Evolutionary conservation across 1,139 yeast genomes (phyloP), one percentile per base, ranked within the genome.

Genomic region (Magnusiomyces fungicola): DNA sequence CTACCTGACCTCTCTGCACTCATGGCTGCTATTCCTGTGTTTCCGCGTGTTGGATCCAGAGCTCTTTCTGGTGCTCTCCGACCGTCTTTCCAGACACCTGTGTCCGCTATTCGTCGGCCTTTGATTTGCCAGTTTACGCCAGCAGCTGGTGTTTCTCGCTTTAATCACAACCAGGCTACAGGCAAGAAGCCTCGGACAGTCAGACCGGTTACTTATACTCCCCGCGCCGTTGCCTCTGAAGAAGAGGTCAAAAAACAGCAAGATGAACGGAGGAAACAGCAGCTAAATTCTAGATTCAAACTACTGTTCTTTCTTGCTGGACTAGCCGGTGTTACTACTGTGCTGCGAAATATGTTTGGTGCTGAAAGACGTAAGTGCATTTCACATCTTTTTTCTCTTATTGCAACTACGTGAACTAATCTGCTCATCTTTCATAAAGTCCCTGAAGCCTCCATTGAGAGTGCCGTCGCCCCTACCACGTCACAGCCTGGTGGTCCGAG

Each of bases 361-460:
- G 21, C 40, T 4, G 52, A 46, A 19, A 19, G 39, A 10, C 45
- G 52, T 49, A 46, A 42, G 52, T 49, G 25, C n/a, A 18, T 40
- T 14, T 25, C 16, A 22, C 27, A 2, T 30, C 24, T 10, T 29
- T 4, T 39, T 3, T 22, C 6, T 16, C n/a, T 22, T 16, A 29
- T 37, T 25, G 18, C 18, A 18, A 27, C 34, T 18, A 30, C 29
- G 9, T 25, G 16, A n/a, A n/a, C n/a, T n/a, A n/a, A n/a, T 27
- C 19, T 19, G 32, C 25, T 43, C 14, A 6, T 19, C 19, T 22
- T 23, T 7, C 19, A 16, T 7, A 23, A 10, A 50, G 52, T 44
- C 19, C 52, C 52, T 40, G 50, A 43, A 44, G 38, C 52, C 6
- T 50, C 52, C 2, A 47, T 50, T 34, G 52, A 50, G 21, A 44